Evolutionary conservation across 2,329 filamentous ascomycete genomes (phyloP).

Genomic region (Talaromyces sp.): DNA sequence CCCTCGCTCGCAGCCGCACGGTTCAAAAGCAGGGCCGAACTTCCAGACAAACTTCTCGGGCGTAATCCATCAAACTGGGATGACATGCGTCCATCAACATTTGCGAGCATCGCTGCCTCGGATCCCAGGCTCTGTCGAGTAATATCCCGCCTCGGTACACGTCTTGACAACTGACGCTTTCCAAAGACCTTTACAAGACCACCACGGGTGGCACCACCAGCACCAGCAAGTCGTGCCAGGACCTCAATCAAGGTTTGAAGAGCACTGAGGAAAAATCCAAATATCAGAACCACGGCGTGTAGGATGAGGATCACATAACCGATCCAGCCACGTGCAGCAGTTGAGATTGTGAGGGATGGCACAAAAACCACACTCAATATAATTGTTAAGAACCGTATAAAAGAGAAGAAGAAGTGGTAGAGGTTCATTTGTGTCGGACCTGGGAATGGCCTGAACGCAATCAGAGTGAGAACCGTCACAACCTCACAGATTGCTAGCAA

Average conservation of each 20-base stretch:
- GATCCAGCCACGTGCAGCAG: slow-evolving; percentile 88
- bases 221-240: slow-evolving; percentile 76
- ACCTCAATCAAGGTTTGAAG: slow-evolving; percentile 91
- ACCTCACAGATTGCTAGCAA: slow-evolving; percentile 93
- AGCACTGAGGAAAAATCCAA: slow-evolving; percentile 92
- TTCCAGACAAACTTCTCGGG: slow-evolving; percentile 63
- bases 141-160: slow-evolving; percentile 65
- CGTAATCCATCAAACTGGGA: slow-evolving; percentile 57
- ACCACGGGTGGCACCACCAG: slow-evolving; percentile 74
- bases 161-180: slow-evolving; percentile 81
- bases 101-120: slow-evolving; percentile 75
- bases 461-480: slow-evolving; percentile 80
- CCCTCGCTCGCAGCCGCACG: slow-evolving; percentile 49
- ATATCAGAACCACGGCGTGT: slow-evolving; percentile 80
- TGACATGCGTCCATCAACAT: slow-evolving; percentile 67
- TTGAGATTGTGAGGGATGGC: slow-evolving; percentile 75
- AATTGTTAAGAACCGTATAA: slow-evolving; percentile 73
- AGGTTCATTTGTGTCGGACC: slow-evolving; percentile 95
- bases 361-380: slow-evolving; percentile 82
- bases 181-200: slow-evolving; percentile 88
- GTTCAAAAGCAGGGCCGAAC: slow-evolving; percentile 64
- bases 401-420: slow-evolving; percentile 84
- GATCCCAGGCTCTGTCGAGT: slow-evolving; percentile 82
- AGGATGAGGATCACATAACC: slow-evolving; percentile 88
- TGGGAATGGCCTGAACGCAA: slow-evolving; percentile 88